These are phyloP conservation scores for Dactylellina cionopaga DNA, from an alignment of 2,329 filamentous ascomycete genomes.

Conservation along the genomic window DNA sequence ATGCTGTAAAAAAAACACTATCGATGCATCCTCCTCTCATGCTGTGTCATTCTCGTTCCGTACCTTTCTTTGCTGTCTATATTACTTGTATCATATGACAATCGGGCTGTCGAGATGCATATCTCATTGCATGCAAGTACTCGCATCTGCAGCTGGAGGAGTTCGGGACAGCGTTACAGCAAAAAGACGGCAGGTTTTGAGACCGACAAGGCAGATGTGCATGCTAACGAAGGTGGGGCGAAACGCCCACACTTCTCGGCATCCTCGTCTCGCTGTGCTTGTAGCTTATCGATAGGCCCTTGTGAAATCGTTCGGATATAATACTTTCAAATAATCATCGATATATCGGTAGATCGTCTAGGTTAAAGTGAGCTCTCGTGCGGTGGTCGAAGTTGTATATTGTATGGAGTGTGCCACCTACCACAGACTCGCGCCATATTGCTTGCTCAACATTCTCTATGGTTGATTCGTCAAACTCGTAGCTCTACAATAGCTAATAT, in stretches of 20 bases:
- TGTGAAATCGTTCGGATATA: slow-evolving; percentile 14
- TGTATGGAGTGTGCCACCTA: too few species aligned
- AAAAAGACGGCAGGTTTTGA: slow-evolving; percentile 34
- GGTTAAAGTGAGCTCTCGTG: too few species aligned
- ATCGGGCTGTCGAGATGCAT: slow-evolving; percentile 16
- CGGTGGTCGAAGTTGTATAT: too few species aligned
- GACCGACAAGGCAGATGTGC: slow-evolving; percentile 27
- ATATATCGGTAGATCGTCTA: not conserved
- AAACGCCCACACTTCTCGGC: slow-evolving; percentile 25
- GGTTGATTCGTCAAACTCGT: too few species aligned
- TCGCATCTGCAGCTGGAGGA: slow-evolving; percentile 30
- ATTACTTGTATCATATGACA: slow-evolving; percentile 43
- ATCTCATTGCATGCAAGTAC: slow-evolving; percentile 16
- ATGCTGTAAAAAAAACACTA: slow-evolving; percentile 16
- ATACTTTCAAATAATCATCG: not conserved
- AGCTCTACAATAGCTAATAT: too few species aligned
- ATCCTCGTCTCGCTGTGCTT: slow-evolving; percentile 8
- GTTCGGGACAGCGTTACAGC: slow-evolving; percentile 27
- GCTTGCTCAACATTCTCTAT: too few species aligned
- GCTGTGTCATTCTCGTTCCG: slow-evolving; percentile 12
- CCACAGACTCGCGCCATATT: too few species aligned
- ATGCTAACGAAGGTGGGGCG: slow-evolving; percentile 33
- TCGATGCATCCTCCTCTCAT: slow-evolving; percentile 9
- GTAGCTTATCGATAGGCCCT: slow-evolving; percentile 42
- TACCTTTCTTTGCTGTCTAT: not conserved